These are phyloP conservation scores for Inonotus obliquus DNA, from an alignment of 1,284 basidiomycete species.

Conservation along the genomic window DNA sequence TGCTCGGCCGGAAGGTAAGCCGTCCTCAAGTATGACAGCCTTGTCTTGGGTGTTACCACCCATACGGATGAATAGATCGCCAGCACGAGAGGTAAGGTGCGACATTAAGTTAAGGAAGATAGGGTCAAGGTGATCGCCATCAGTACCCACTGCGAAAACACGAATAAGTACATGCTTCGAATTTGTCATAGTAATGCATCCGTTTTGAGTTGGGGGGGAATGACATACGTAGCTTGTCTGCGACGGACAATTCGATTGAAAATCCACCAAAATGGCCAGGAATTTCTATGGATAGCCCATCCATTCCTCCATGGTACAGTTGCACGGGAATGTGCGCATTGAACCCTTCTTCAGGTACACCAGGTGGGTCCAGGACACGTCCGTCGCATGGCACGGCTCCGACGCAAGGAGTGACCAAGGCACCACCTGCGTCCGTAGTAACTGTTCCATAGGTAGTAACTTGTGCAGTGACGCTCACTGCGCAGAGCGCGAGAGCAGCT, in stretches of 20 bases:
- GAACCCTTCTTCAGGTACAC: neutral
- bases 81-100: slow-evolving; percentile 56
- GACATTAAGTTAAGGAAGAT: slow-evolving; percentile 75
- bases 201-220: too few species aligned
- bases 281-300: slow-evolving; percentile 47
- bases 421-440: slow-evolving; percentile 6
- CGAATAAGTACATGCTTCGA: neutral
- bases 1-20: slow-evolving; percentile 39
- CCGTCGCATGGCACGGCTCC: slow-evolving; percentile 18
- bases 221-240: slow-evolving; percentile 54
- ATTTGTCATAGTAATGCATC: too few species aligned
- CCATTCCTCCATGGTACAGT: slow-evolving; percentile 35
- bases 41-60: slow-evolving; percentile 77
- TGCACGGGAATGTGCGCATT: slow-evolving; percentile 31
- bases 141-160: neutral
- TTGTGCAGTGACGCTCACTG: neutral
- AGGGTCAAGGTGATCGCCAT: slow-evolving; percentile 38
- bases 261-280: slow-evolving; percentile 65
- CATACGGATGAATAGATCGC: slow-evolving; percentile 56
- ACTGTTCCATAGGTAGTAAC: slow-evolving; percentile 15
- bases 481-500: slow-evolving; percentile 3
- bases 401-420: slow-evolving; percentile 12
- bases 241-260: slow-evolving; percentile 69
- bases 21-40: slow-evolving; percentile 42
- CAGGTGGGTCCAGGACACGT: slow-evolving; percentile 10